phyloP scores from a whole-genome alignment of 1,284 basidiomycete species.

The Grifola frondosa region DNA sequence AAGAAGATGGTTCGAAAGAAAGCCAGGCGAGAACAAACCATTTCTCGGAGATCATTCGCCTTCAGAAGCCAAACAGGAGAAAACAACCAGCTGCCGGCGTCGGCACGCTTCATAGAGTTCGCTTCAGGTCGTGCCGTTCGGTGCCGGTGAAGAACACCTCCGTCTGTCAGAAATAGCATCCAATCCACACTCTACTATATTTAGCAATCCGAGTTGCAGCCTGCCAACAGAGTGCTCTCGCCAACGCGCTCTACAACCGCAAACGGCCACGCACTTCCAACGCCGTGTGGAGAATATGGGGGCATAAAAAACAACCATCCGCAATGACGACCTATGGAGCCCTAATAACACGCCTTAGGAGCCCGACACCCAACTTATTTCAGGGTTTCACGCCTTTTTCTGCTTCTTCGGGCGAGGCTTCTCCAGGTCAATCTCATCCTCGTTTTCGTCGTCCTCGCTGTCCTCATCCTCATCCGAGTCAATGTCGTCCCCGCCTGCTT shows the following conservation, averaged over 20 bases:
- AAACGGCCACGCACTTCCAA: constrained; percentile 8
- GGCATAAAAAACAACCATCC: constrained; percentile 3
- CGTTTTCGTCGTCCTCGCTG: constrained; percentile 66
- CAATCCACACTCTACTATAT: constrained; percentile 15
- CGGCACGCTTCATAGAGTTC: too few species aligned
- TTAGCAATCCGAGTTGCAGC: constrained; percentile 11
- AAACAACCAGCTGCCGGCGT: constrained; percentile 7
- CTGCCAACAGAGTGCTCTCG: too few species aligned
- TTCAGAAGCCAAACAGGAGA: constrained; percentile 2
- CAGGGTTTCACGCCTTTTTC: constrained; percentile 50
- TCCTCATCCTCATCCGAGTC: constrained; percentile 66
- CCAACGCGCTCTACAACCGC: constrained; percentile 2
- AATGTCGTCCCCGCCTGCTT: constrained; percentile 52
- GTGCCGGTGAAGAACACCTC: neutral
- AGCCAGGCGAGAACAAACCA: neutral
- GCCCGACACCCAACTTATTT: constrained; percentile 1
- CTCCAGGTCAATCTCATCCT: constrained; percentile 80
- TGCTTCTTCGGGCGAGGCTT: constrained; percentile 74
- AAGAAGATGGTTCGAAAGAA: neutral
- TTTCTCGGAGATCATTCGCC: too few species aligned
- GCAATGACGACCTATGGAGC: neutral
- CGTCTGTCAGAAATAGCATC: constrained; percentile 16
- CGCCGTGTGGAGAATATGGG: too few species aligned
- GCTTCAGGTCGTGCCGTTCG: neutral
- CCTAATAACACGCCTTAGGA: neutral